Conservation (phyloP, 768 basidiomycete species). For the Psilocybe subaeruginosa region DNA sequence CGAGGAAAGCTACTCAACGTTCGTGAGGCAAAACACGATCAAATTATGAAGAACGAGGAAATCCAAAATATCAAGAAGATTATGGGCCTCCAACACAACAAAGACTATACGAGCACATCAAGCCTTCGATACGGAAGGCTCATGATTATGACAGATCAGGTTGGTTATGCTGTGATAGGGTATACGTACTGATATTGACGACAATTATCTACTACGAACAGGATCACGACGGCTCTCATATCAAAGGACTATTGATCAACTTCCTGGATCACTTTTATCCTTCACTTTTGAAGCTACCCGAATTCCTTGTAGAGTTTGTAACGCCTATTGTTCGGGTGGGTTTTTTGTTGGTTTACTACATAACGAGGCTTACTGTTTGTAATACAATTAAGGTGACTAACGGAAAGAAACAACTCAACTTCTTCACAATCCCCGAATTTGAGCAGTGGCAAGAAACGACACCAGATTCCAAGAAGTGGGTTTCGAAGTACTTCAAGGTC, state of each 20-base stretch:
- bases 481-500: conserved; percentile 97
- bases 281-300: conserved; percentile 85
- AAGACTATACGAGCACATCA: conserved; percentile 71
- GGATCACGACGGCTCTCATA: conserved; percentile 99
- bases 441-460: conserved; percentile 89
- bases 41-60: conserved; percentile 98
- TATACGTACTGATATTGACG: too few species aligned
- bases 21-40: conserved; percentile 93
- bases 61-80: conserved; percentile 98
- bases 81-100: conserved; percentile 93
- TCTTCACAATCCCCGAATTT: conserved; percentile 98
- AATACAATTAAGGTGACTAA: conserved; percentile 63
- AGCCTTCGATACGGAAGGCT: conserved; percentile 89
- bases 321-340: conserved; percentile 95
- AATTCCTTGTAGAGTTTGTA: conserved; percentile 96
- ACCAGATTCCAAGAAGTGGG: conserved; percentile 80
- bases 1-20: conserved; percentile 98
- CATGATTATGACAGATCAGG: conserved; percentile 99
- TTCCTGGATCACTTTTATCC: conserved; percentile 98
- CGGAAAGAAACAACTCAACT: conserved; percentile 77
- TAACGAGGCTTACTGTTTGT: background rate
- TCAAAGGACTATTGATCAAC: conserved; percentile 99
- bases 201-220: conserved; percentile 28
- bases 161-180: conserved; percentile 25
- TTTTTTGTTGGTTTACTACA: conserved; percentile 1